Evolutionary conservation across 1,284 basidiomycete species (phyloP).

Genomic region (Cystobasidium slooffiae): DNA sequence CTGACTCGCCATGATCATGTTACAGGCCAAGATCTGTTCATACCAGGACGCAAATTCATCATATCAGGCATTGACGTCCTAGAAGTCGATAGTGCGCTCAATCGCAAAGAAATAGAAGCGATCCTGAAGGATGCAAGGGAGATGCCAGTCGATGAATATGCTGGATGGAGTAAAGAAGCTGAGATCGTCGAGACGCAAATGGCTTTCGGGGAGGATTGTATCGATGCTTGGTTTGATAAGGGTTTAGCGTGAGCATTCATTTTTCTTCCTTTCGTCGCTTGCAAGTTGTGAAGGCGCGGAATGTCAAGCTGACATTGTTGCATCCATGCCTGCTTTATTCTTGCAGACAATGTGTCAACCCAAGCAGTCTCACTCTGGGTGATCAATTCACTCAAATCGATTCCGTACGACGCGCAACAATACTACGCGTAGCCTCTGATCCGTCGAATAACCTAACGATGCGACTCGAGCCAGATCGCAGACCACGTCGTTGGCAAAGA

Average conservation of each 20-base stretch:
- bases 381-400: slow-evolving; percentile 41
- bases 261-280: not conserved
- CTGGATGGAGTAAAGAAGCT: slow-evolving; percentile 23
- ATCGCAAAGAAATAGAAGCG: slow-evolving; percentile 34
- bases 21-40: slow-evolving; percentile 37
- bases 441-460: slow-evolving; percentile 3
- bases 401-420: slow-evolving; percentile 34
- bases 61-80: slow-evolving; percentile 35
- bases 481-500: slow-evolving; percentile 39
- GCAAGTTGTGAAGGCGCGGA: not conserved
- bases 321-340: not conserved
- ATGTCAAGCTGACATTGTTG: not conserved
- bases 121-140: slow-evolving; percentile 29
- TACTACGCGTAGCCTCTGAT: slow-evolving; percentile 25
- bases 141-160: slow-evolving; percentile 20
- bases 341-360: slow-evolving; percentile 37
- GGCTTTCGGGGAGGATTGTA: slow-evolving; percentile 24
- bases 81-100: slow-evolving; percentile 28
- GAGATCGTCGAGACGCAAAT: slow-evolving; percentile 10
- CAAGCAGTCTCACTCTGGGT: slow-evolving; percentile 29
- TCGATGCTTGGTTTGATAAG: slow-evolving; percentile 37
- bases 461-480: slow-evolving; percentile 30
- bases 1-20: not conserved
- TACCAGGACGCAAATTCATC: slow-evolving; percentile 37
- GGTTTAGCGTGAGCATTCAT: slow-evolving; percentile 24